A percentile compares a stretch with the other conserved stretches of the same genome.
Conservation (phyloP, 768 basidiomycete genomes). For the Strobilomyces dryophilus region DNA sequence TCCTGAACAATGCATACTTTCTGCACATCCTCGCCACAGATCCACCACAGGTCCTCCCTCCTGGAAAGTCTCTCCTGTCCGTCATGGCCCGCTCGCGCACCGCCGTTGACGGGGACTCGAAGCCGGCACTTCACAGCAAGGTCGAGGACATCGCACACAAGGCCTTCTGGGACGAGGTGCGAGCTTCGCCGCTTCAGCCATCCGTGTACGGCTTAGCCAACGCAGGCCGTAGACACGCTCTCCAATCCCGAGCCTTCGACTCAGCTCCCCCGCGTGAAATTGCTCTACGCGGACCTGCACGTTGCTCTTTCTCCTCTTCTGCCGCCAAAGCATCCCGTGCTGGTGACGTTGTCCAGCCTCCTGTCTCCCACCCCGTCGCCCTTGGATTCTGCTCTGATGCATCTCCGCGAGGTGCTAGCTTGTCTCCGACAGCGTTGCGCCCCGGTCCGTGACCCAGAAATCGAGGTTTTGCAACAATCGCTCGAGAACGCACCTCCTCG, state of each 20-base stretch:
- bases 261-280: conserved; percentile 57
- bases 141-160: conserved; percentile 48
- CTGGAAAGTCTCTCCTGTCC: conserved; percentile 69
- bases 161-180: conserved; percentile 75
- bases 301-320: conserved; percentile 53
- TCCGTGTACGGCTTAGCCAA: conserved; percentile 16
- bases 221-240: conserved; percentile 52
- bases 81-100: conserved; percentile 40
- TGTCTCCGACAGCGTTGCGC: conserved; percentile 61
- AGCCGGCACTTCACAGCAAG: conserved; percentile 41
- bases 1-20: conserved; percentile 58
- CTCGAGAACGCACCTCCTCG: conserved; percentile 32
- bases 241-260: conserved; percentile 54
- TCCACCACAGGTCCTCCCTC: conserved; percentile 56
- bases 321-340: conserved; percentile 47
- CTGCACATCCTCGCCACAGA: conserved; percentile 66
- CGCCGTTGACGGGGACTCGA: conserved; percentile 13
- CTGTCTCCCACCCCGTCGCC: conserved; percentile 67
- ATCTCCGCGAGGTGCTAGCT: conserved; percentile 51
- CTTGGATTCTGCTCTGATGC: conserved; percentile 49
- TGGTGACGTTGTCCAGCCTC: conserved; percentile 52
- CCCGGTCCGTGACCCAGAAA: conserved; percentile 53
- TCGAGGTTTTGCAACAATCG: conserved; percentile 41
- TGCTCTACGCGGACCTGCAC: conserved; percentile 51
- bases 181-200: conserved; percentile 16